These are phyloP conservation scores for Anthostomella pinea DNA, from an alignment of 2,329 filamentous ascomycete species.

Conservation along the genomic window DNA sequence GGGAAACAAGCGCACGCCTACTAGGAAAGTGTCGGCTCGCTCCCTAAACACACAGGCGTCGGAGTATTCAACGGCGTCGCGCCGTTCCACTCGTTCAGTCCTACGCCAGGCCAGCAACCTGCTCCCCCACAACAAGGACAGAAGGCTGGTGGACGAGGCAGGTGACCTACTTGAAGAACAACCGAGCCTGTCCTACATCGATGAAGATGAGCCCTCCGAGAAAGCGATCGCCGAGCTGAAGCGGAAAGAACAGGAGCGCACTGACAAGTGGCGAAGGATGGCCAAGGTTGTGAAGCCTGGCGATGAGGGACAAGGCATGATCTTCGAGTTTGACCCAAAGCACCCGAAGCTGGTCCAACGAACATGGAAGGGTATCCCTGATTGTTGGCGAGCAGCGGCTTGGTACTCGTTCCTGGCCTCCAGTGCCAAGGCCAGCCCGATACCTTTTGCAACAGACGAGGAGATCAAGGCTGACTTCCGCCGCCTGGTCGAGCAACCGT, in stretches of 20 bases:
- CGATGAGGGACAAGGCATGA: slow-evolving; percentile 54
- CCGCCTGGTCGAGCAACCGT: slow-evolving; percentile 68
- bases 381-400: slow-evolving; percentile 87
- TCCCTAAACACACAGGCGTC: slow-evolving; percentile 59
- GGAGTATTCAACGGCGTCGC: slow-evolving; percentile 48
- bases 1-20: slow-evolving; percentile 44
- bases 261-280: slow-evolving; percentile 68
- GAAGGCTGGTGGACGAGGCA: slow-evolving; percentile 61
- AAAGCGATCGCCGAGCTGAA: slow-evolving; percentile 55
- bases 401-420: slow-evolving; percentile 91
- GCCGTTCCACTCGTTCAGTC: slow-evolving; percentile 52
- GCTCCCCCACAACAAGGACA: slow-evolving; percentile 59
- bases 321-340: slow-evolving; percentile 76
- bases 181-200: slow-evolving; percentile 53
- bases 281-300: slow-evolving; percentile 54
- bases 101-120: slow-evolving; percentile 58
- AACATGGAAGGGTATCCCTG: slow-evolving; percentile 97
- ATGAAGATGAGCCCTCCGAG: slow-evolving; percentile 53
- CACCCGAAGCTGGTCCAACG: slow-evolving; percentile 84
- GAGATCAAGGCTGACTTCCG: slow-evolving; percentile 71
- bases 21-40: slow-evolving; percentile 54
- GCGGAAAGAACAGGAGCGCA: slow-evolving; percentile 59
- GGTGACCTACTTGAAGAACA: slow-evolving; percentile 64
- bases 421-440: slow-evolving; percentile 65
- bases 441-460: slow-evolving; percentile 62